A percentile compares a stretch with the other conserved stretches of the same genome.
Evolutionary conservation across 805 yeast genomes (phyloP).

Genomic region (Candida sithepensis): DNA sequence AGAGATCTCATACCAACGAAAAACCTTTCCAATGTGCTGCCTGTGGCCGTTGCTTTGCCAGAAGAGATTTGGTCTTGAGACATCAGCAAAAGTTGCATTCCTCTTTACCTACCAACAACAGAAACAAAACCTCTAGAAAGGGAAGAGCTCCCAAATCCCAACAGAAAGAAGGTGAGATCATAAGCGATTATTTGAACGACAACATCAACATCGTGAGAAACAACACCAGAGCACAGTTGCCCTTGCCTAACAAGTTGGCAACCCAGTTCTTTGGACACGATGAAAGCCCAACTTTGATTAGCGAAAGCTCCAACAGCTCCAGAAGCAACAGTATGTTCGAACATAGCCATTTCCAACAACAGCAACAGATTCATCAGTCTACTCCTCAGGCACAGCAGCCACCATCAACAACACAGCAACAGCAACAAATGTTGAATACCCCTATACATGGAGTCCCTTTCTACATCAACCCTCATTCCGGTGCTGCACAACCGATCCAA

Average conservation of each 20-base stretch:
- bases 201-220: constrained; percentile 50
- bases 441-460: neutral
- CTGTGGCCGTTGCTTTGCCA: constrained; percentile 93
- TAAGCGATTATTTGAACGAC: constrained; percentile 38
- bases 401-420: too few species aligned
- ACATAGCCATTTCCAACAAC: constrained; percentile 10
- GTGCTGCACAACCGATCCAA: neutral
- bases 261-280: neutral
- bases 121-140: constrained; percentile 33
- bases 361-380: neutral
- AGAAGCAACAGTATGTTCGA: constrained; percentile 14
- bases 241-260: constrained; percentile 25
- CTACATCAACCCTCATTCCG: constrained; percentile 3
- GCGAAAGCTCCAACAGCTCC: constrained; percentile 12
- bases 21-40: constrained; percentile 96
- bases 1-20: constrained; percentile 91
- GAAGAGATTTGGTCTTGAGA: constrained; percentile 81
- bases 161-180: constrained; percentile 30
- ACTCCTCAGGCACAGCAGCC: neutral
- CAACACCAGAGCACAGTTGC: constrained; percentile 50
- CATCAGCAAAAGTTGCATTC: constrained; percentile 93
- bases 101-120: constrained; percentile 38
- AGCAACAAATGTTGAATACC: too few species aligned
- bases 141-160: constrained; percentile 18
- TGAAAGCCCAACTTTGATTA: constrained; percentile 9